Conservation (phyloP, 176 grass and related monocot species). For the Eragrostis curvula region DNA sequence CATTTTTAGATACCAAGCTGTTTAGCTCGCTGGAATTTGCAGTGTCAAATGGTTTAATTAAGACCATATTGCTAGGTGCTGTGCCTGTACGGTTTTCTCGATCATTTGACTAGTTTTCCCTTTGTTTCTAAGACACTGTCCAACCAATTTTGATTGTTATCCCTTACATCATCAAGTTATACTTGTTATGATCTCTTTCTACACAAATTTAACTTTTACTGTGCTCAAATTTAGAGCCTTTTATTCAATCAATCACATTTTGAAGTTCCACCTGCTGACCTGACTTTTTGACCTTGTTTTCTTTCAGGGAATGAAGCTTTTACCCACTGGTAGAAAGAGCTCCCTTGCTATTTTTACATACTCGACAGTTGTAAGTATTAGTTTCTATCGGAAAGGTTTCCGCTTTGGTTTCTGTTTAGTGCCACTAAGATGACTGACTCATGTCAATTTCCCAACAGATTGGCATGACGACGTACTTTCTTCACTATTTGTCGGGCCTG, state of each 20-base stretch:
- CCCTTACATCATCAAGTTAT: neutral
- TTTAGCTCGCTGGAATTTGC: neutral
- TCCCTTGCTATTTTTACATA: constrained; percentile 87
- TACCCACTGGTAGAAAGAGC: constrained; percentile 81
- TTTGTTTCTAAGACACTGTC: neutral
- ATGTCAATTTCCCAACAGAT: constrained; percentile 49
- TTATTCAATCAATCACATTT: neutral
- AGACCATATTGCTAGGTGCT: neutral
- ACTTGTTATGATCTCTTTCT: neutral
- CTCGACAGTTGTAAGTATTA: constrained; percentile 85
- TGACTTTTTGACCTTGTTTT: constrained; percentile 30
- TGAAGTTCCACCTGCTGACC: neutral
- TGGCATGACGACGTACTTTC: constrained; percentile 73
- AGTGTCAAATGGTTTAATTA: neutral
- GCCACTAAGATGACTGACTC: constrained; percentile 6
- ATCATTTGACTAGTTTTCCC: neutral
- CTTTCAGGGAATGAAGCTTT: constrained; percentile 89
- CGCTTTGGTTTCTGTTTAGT: constrained; percentile 12
- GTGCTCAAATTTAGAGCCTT: neutral
- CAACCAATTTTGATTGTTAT: neutral
- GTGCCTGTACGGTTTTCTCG: neutral
- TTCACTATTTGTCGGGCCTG: constrained; percentile 74
- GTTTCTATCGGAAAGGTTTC: constrained; percentile 24
- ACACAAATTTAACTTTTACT: constrained; percentile 23
- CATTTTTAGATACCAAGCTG: neutral